phyloP scores from a whole-genome alignment of 176 grass and related monocot genomes.

The Poa annua region DNA sequence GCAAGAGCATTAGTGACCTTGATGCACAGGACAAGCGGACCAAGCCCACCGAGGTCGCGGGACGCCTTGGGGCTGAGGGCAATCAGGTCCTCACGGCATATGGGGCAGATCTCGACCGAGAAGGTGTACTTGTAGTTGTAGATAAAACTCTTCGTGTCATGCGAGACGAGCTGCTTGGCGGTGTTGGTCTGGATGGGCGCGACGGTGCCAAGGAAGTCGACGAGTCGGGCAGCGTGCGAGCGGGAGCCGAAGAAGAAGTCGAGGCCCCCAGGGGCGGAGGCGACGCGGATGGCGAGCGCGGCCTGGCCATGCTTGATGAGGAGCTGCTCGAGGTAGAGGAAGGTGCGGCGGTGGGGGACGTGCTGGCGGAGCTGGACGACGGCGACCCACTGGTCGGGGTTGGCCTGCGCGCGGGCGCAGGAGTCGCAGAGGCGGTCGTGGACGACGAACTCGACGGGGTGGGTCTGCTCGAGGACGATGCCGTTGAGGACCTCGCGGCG shows the following conservation, averaged over 20 bases:
- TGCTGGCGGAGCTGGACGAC: conserved; percentile 87
- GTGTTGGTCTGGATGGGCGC: conserved; percentile 64
- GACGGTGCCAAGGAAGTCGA: conserved; percentile 78
- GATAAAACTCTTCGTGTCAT: conserved; percentile 70
- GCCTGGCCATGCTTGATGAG: conserved; percentile 81
- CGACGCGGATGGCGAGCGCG: conserved; percentile 65
- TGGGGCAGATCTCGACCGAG: conserved; percentile 88
- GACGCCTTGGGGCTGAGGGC: conserved; percentile 71
- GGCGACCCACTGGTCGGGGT: conserved; percentile 82
- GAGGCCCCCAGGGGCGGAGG: conserved; percentile 52
- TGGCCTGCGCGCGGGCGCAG: conserved; percentile 68
- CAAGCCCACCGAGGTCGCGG: conserved; percentile 73
- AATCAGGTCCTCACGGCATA: conserved; percentile 92
- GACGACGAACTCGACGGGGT: conserved; percentile 74
- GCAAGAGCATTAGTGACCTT: conserved; percentile 77
- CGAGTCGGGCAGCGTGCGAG: conserved; percentile 69
- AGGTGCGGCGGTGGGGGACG: conserved; percentile 76
- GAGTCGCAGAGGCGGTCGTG: conserved; percentile 77
- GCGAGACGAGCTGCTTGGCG: conserved; percentile 91
- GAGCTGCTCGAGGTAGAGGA: conserved; percentile 91
- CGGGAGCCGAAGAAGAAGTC: conserved; percentile 86
- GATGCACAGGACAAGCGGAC: conserved; percentile 77
- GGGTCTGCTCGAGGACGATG: conserved; percentile 78
- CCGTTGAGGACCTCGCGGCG: conserved; percentile 76
- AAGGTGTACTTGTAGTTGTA: conserved; percentile 95